phyloP scores from a whole-genome alignment of 2,329 filamentous ascomycete genomes.

The Colletotrichum acutatum region DNA sequence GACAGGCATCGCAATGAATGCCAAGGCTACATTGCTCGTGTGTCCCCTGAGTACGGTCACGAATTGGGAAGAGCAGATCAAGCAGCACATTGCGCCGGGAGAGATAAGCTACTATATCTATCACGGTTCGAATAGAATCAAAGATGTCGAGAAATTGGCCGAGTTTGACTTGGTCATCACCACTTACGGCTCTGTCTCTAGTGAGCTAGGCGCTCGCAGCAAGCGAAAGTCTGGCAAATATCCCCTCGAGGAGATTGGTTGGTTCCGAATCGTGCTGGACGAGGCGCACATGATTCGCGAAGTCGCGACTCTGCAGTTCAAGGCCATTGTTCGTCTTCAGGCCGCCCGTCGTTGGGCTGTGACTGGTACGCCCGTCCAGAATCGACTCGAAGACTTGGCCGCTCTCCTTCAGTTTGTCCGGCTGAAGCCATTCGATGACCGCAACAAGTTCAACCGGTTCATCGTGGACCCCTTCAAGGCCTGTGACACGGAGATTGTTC shows the following conservation, averaged over 20 bases:
- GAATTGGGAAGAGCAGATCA: constrained; percentile 96
- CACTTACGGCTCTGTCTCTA: constrained; percentile 89
- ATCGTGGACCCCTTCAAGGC: constrained; percentile 89
- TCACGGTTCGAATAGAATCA: constrained; percentile 82
- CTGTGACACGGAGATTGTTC: constrained; percentile 84
- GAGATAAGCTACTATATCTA: constrained; percentile 83
- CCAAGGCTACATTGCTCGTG: constrained; percentile 84
- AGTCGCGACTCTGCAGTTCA: constrained; percentile 82
- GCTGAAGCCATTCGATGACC: constrained; percentile 85
- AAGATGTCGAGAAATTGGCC: constrained; percentile 74
- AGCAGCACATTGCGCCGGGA: constrained; percentile 76
- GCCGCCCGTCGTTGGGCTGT: constrained; percentile 92
- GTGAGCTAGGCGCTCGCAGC: constrained; percentile 76
- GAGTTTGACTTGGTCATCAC: constrained; percentile 88
- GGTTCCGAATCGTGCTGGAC: constrained; percentile 94
- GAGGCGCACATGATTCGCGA: constrained; percentile 97
- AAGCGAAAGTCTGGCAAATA: constrained; percentile 68
- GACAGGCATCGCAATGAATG: constrained; percentile 71
- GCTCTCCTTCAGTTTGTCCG: constrained; percentile 88
- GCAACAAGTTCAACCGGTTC: constrained; percentile 78
- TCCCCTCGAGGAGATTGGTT: constrained; percentile 82
- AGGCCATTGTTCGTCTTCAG: constrained; percentile 82
- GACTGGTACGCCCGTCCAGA: constrained; percentile 97
- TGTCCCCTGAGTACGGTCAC: constrained; percentile 90
- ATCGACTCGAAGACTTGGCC: constrained; percentile 89